Conservation (phyloP, 345 rosid species). For the Brassica juncea region DNA sequence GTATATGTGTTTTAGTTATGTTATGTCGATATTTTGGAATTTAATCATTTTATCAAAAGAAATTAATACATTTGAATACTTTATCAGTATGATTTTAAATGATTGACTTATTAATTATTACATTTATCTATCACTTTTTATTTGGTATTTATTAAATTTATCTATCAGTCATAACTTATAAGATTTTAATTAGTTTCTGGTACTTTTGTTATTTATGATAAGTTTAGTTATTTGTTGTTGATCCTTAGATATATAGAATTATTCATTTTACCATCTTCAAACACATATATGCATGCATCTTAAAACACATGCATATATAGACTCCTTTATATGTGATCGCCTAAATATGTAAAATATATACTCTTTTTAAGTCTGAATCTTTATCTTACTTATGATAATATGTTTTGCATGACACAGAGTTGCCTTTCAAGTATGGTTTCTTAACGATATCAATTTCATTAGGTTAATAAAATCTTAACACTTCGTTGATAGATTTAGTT, state of each 20-base stretch:
- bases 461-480: not conserved
- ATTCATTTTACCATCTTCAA: not conserved
- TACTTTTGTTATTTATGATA: not conserved
- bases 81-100: not conserved
- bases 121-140: not conserved
- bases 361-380: not conserved
- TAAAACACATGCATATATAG: no score
- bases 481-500: constrained; percentile 21
- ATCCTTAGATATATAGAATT: not conserved
- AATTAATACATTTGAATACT: not conserved
- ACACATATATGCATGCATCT: not conserved
- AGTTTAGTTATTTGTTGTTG: not conserved
- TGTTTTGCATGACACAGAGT: not conserved
- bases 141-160: not conserved
- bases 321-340: not conserved
- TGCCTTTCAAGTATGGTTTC: not conserved
- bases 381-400: not conserved
- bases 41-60: not conserved
- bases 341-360: not conserved
- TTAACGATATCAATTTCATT: not conserved
- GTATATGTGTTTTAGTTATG: not conserved
- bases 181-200: not conserved
- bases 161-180: not conserved
- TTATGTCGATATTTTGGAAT: not conserved
- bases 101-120: not conserved